These are phyloP conservation scores for Pugionium cornutum DNA, from an alignment of 345 rosid species.

Conservation along the genomic window DNA sequence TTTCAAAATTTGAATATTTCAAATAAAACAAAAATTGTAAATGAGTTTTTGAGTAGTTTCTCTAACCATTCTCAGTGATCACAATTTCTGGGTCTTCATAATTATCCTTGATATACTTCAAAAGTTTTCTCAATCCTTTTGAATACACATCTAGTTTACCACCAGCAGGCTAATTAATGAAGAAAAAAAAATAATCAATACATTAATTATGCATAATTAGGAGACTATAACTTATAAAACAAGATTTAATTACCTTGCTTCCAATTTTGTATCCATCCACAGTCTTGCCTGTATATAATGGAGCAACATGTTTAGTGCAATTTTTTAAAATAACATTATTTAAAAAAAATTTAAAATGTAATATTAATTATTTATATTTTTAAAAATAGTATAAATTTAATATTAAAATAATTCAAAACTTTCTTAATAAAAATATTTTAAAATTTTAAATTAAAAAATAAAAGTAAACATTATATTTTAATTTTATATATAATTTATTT, in stretches of 20 bases:
- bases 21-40: neutral
- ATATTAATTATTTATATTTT: too few relatives aligned
- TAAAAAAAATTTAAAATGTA: too few relatives aligned
- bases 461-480: too few relatives aligned
- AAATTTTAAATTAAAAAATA: too few relatives aligned
- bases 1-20: neutral
- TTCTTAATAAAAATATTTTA: too few relatives aligned
- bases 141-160: constrained; percentile 36
- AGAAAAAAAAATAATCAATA: neutral
- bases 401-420: too few relatives aligned
- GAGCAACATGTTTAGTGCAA: too few relatives aligned
- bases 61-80: constrained; percentile 56
- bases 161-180: constrained; percentile 23
- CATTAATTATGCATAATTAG: neutral
- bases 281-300: constrained; percentile 26
- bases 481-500: too few relatives aligned
- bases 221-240: neutral
- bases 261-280: constrained; percentile 32
- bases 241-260: constrained; percentile 26
- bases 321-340: too few relatives aligned
- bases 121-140: constrained; percentile 38
- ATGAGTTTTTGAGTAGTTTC: neutral
- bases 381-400: too few relatives aligned
- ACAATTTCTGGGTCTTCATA: constrained; percentile 47
- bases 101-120: constrained; percentile 43